Base-by-base conservation (phyloP, 108 stramenopile genomes). In the Phaeodactylum tricornutum region DNA sequence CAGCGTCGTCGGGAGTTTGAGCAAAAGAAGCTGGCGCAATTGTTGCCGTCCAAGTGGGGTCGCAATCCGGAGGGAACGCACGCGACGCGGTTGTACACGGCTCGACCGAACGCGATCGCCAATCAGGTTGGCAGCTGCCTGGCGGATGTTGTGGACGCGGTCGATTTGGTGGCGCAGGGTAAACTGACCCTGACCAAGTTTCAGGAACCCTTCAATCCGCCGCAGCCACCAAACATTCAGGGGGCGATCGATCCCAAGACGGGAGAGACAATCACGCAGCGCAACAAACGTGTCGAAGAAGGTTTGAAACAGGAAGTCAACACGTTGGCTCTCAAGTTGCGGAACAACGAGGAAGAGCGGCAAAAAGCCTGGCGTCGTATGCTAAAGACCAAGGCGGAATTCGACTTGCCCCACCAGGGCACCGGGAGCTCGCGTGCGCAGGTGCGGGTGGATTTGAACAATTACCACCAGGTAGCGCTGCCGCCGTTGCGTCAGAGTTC, bases 271-370 rank as follows among this genome's bases (percentile, higher is more conserved):
- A 31, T 82, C 47, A 53, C 60, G 3, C 69, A 75, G 50, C 59
- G 48, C 15, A 71, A 69, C 42, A n/a, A 38, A 16, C 65, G 75
- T 16, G 46, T 65, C 7, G 61, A 76, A 45, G 25, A 24, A 20
- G 42, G 53, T 5, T 21, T 59, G 32, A 36, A 37, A 16, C 23
- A 53, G 17, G 54, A 73, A 32, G 9, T 55, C 5, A 57, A 67
- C 40, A 43, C 34, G 1, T 43, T 69, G 20, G 50, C 40, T 29
- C 30, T 36, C n/a, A 35, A 52, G 27, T 55, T 87, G 30, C 51
- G 46, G 0, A 53, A 61, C 14, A 66, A 67, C 29, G 85, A 87
- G 54, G 61, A 66, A 36, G 64, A 66, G 14, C 61, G 85, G n/a
- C 46, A 50, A 16, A 42, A 52, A 0, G 45, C 61, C 7, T 83